Conservation (phyloP, 108 stramenopile species). For the Pinguiococcus pyrenoidosus region DNA sequence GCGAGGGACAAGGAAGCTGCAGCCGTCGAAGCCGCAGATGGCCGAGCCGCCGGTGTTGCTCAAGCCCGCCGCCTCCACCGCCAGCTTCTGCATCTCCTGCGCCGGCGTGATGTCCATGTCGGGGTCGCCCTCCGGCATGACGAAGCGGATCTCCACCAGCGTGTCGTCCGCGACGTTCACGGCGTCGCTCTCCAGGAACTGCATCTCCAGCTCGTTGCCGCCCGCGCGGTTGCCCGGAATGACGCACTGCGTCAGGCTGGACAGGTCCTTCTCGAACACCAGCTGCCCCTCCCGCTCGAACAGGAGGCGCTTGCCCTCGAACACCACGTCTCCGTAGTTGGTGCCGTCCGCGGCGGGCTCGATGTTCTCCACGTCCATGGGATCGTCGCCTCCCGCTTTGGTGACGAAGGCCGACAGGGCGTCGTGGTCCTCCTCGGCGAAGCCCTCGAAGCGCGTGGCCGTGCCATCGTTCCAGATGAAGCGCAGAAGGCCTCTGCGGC, state of each 20-base stretch:
- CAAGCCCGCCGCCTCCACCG: too few species aligned
- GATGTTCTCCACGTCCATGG: neutral
- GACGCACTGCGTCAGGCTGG: constrained; percentile 34
- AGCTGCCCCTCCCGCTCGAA: neutral
- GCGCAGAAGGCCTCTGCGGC: too few species aligned
- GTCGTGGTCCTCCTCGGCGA: too few species aligned
- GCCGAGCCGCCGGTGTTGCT: too few species aligned
- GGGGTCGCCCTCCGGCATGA: too few species aligned
- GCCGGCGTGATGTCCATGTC: too few species aligned
- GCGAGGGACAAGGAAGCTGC: constrained; percentile 88
- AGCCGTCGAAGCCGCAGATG: constrained; percentile 68
- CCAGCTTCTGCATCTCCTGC: too few species aligned
- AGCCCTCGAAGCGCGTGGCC: too few species aligned
- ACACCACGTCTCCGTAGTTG: neutral
- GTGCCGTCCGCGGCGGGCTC: neutral
- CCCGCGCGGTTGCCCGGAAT: constrained; percentile 33
- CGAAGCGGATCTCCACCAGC: constrained; percentile 73
- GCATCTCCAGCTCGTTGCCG: too few species aligned
- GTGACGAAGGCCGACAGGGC: too few species aligned
- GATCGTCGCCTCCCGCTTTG: too few species aligned
- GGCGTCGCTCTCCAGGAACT: constrained; percentile 63
- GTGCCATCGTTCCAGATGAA: too few species aligned
- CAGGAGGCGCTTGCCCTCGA: neutral
- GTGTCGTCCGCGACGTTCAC: constrained; percentile 76
- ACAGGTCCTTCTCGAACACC: constrained; percentile 24